Conservation (phyloP, 2,329 filamentous ascomycete species). For the Hymenoscyphus occultus region DNA sequence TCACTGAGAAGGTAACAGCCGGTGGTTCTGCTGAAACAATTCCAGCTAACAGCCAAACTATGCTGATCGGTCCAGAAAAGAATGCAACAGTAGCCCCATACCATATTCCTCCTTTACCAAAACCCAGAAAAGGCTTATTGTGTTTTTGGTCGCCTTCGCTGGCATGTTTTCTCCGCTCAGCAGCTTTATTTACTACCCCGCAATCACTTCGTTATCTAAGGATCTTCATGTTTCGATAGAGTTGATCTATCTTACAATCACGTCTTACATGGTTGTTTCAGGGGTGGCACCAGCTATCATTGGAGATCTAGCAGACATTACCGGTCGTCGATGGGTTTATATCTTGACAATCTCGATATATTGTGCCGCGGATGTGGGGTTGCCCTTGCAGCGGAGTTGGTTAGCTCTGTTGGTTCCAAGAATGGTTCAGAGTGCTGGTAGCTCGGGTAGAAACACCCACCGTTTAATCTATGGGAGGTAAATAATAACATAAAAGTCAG, state of each 20-base stretch:
- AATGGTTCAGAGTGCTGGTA: slow-evolving; percentile 53
- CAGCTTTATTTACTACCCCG: slow-evolving; percentile 41
- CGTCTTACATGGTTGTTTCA: slow-evolving; percentile 41
- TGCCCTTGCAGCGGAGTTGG: slow-evolving; percentile 48
- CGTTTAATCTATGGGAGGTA: background rate
- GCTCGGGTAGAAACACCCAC: slow-evolving; percentile 19
- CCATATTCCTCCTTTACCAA: slow-evolving; percentile 12
- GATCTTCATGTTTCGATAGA: slow-evolving; percentile 39
- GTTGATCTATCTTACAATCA: slow-evolving; percentile 18
- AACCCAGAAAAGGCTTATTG: slow-evolving; percentile 24
- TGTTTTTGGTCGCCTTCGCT: slow-evolving; percentile 26
- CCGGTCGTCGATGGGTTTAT: slow-evolving; percentile 53
- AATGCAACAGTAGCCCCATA: background rate
- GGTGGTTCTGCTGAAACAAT: background rate
- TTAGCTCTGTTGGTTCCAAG: slow-evolving; percentile 50
- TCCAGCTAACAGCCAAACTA: background rate
- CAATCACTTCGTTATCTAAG: slow-evolving; percentile 41
- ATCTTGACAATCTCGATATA: slow-evolving; percentile 51
- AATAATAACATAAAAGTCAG: slow-evolving; percentile 43
- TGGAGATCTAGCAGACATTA: slow-evolving; percentile 51
- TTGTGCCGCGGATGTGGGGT: slow-evolving; percentile 51
- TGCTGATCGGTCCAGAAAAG: background rate
- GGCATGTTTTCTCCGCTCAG: slow-evolving; percentile 31
- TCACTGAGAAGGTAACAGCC: background rate
- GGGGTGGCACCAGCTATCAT: slow-evolving; percentile 40